Evolutionary conservation across 202 grass and related monocot genomes (phyloP).

Genomic region (Panicum hallii): DNA sequence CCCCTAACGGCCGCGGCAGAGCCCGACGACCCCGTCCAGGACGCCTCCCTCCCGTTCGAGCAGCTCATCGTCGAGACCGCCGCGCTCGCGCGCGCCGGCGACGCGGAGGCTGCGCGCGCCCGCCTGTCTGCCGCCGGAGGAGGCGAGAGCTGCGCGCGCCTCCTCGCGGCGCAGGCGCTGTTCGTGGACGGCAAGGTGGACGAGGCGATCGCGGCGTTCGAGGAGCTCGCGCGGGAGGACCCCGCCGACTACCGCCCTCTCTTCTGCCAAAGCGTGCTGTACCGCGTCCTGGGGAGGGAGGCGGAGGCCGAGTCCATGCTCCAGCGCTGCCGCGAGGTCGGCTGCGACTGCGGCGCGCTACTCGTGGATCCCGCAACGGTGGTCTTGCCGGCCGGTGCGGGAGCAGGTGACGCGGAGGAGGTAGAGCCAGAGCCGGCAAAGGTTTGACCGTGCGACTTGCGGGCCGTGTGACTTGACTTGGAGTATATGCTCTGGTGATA

Average conservation of each 20-base stretch:
- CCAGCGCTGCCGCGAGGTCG: constrained; percentile 33
- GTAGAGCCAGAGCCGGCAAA: constrained; percentile 1
- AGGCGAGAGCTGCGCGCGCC: constrained; percentile 23
- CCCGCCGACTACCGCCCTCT: constrained; percentile 50
- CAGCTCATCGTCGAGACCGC: constrained; percentile 58
- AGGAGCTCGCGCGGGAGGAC: constrained; percentile 61
- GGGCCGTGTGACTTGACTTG: background rate
- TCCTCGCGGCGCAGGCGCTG: constrained; percentile 47
- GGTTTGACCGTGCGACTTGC: background rate
- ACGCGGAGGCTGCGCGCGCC: constrained; percentile 26
- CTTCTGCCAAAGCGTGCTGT: constrained; percentile 56
- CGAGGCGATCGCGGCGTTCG: constrained; percentile 51
- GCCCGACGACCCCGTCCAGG: constrained; percentile 26
- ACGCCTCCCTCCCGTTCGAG: constrained; percentile 42
- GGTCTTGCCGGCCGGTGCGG: too few relatives aligned
- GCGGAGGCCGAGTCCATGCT: constrained; percentile 34
- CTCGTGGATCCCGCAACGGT: background rate
- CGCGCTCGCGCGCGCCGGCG: constrained; percentile 12
- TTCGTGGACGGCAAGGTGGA: constrained; percentile 54
- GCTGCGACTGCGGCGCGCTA: background rate
- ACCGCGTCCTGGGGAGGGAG: constrained; percentile 26
- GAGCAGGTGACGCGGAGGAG: background rate
- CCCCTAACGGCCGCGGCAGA: constrained; percentile 27
- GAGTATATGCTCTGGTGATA: constrained; percentile 5
- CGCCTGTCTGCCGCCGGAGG: constrained; percentile 23